Base-by-base conservation (phyloP, 352 stramenopile genomes). In the Phytophthora boehmeriae region DNA sequence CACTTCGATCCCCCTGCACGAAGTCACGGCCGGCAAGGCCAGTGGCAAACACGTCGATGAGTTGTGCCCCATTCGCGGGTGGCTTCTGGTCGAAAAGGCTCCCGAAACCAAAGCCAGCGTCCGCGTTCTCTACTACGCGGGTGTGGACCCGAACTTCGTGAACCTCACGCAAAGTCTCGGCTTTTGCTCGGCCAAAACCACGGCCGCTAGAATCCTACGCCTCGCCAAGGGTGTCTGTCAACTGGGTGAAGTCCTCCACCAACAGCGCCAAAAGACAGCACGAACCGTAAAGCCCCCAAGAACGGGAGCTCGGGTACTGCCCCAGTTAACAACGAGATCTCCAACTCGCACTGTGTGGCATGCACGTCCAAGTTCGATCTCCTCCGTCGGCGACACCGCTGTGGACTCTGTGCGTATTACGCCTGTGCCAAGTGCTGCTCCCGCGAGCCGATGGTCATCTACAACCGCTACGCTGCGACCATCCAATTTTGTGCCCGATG, bases 401-500 rank as follows among this genome's bases (percentile, higher is more conserved):
- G 70, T 23, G 63, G 69, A 30, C 67, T 79, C 0, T 79, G 71
- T 30, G 56, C 61, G n/a, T 79, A 76, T 48, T 59, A 68, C 42
- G 67, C 59, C 4, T 79, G 66, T 17, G 30, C 62, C 1, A 72
- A 76, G 38, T 79, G 71, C 27, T 74, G 57, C 55, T 68, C 66
- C 30, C 62, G 58, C 4, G 71, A 76, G 32, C 67, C 66, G 20
- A 74, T 79, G 54, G 45, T 76, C 42, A 79, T 75, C 51, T 75
- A 76, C 55, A 74, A 71, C 43, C 63, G 71, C 4, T 76, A 76
- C 42, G 60, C 59, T 8, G 61, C 70, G 8, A 69, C 62, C 11
- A 71, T 75, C 47, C 59, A 73, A 17, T 71, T 78, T 56, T 78
- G 70, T 41, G 62, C 65, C 4, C 61, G 66, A 19, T 78, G 70